A percentile compares a stretch with the other conserved stretches of the same genome.
Conservation (phyloP, 345 rosid genomes). For the Eucalyptus camaldulensis region DNA sequence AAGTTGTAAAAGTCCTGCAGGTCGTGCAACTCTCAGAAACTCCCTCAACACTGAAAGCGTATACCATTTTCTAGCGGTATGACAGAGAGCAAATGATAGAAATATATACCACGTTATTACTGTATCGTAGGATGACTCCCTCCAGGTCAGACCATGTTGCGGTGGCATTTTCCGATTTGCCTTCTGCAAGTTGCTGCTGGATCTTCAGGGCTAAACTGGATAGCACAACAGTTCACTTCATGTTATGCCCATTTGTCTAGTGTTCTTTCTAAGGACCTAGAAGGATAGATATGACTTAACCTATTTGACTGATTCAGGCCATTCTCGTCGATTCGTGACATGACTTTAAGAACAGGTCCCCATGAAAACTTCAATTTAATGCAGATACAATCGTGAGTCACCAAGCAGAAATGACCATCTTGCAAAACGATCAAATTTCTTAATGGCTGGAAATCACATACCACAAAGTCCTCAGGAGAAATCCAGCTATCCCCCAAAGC, state of each 20-base stretch:
- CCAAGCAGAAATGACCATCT: not conserved
- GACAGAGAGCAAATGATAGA: not conserved
- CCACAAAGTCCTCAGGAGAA: conserved; percentile 39
- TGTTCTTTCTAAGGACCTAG: not conserved
- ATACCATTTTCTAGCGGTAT: not conserved
- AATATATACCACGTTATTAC: conserved; percentile 15
- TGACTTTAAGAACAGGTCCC: conserved; percentile 33
- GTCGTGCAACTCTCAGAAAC: not conserved
- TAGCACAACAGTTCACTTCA: not conserved
- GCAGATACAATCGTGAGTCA: not conserved
- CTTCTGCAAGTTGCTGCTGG: conserved; percentile 16
- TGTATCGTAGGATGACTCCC: not conserved
- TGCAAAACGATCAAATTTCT: not conserved
- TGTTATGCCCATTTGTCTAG: not conserved
- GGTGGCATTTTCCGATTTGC: conserved; percentile 10
- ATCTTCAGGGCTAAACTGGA: conserved; percentile 14
- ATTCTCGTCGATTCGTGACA: conserved; percentile 12
- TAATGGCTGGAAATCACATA: not conserved
- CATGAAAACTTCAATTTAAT: conserved; percentile 14
- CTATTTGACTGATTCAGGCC: conserved; percentile 21
- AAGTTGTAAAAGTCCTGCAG: conserved; percentile 23
- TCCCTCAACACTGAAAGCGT: not conserved
- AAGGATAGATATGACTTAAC: not conserved
- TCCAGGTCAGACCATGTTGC: conserved; percentile 11
- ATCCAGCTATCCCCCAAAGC: conserved; percentile 45